phyloP scores from a whole-genome alignment of 2,329 filamentous ascomycete genomes.

The Botrytis pseudocinerea region DNA sequence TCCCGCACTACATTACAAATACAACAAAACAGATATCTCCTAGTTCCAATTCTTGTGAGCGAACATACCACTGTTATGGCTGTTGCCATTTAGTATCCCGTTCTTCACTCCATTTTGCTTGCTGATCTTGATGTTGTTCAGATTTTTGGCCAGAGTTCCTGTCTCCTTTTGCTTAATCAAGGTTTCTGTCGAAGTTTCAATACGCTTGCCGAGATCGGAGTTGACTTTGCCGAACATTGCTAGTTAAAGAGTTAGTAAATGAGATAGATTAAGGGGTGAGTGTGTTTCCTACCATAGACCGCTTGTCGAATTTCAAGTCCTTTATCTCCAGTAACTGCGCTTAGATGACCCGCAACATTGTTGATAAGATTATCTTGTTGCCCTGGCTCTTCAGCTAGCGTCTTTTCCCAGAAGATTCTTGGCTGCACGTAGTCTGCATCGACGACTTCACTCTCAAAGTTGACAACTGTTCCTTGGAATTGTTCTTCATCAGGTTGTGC shows the following conservation, averaged over 20 bases:
- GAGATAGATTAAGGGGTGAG: background rate
- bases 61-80: conserved; percentile 16
- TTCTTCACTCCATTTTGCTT: background rate
- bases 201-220: background rate
- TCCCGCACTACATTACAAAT: background rate
- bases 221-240: conserved; percentile 17
- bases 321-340: conserved; percentile 49
- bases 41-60: conserved; percentile 14
- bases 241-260: background rate
- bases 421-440: conserved; percentile 45
- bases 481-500: background rate
- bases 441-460: conserved; percentile 32
- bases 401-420: conserved; percentile 40
- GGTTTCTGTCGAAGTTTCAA: conserved; percentile 12
- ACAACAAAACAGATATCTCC: background rate
- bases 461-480: conserved; percentile 4
- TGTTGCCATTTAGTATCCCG: background rate
- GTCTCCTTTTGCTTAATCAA: background rate
- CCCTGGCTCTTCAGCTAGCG: conserved; percentile 11
- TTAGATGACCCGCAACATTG: conserved; percentile 47
- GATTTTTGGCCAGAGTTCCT: background rate
- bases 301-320: conserved; percentile 37
- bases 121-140: background rate
- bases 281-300: conserved; percentile 51
- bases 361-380: conserved; percentile 31